phyloP scores from a whole-genome alignment of 129 eudicot species.

The Chrysanthemum seticuspe region DNA sequence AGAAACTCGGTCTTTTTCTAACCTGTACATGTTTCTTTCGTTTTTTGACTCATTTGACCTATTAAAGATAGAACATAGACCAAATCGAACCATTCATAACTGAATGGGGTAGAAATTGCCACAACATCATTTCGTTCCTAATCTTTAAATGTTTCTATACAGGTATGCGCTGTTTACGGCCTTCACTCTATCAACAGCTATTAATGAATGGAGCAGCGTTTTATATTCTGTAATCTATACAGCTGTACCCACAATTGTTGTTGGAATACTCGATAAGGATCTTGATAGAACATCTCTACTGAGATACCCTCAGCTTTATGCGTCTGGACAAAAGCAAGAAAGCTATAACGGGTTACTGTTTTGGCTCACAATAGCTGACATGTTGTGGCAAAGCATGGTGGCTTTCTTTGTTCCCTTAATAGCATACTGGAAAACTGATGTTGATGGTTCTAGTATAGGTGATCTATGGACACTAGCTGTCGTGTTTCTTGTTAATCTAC shows the following conservation, averaged over 20 bases:
- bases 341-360: conserved; percentile 62
- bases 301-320: conserved; percentile 76
- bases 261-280: conserved; percentile 89
- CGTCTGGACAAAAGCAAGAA: conserved; percentile 79
- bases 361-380: conserved; percentile 80
- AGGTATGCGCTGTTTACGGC: conserved; percentile 77
- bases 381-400: conserved; percentile 86
- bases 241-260: conserved; percentile 75
- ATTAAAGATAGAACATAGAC: not conserved
- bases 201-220: conserved; percentile 93
- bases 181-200: conserved; percentile 74
- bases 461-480: conserved; percentile 89
- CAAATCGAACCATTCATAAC: not conserved
- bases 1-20: conserved; percentile 1
- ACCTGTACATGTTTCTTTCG: conserved; percentile 25
- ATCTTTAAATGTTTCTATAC: conserved; percentile 31
- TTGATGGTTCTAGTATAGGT: conserved; percentile 74
- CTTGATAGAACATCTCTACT: conserved; percentile 60
- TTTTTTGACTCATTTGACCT: not conserved
- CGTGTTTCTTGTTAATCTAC: conserved; percentile 74
- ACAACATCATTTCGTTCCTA: not conserved
- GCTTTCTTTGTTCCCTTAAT: conserved; percentile 62
- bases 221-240: conserved; percentile 82
- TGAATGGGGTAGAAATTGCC: not conserved
- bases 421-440: conserved; percentile 59